These are phyloP conservation scores for Passiflora organensis DNA, from an alignment of 345 rosid species.

Conservation along the genomic window DNA sequence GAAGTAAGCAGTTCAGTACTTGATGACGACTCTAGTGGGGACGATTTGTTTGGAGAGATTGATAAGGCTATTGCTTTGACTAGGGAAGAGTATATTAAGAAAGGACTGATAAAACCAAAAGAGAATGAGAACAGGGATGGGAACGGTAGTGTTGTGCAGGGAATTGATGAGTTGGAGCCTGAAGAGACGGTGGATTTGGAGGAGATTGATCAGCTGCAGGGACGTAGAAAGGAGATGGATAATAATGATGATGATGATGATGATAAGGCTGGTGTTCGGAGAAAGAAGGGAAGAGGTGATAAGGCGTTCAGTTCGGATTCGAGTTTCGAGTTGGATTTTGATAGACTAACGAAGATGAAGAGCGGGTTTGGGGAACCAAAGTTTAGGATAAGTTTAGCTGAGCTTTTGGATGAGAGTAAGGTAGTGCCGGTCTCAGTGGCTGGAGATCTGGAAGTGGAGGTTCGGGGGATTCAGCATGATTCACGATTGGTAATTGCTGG, in stretches of 20 bases:
- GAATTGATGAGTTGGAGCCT: conserved; percentile 52
- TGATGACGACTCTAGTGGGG: conserved; percentile 39
- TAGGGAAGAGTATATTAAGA: conserved; percentile 65
- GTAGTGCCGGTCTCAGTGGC: conserved; percentile 83
- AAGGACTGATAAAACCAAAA: conserved; percentile 55
- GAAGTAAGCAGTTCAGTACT: conserved; percentile 27
- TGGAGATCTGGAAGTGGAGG: conserved; percentile 81
- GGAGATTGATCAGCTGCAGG: conserved; percentile 65
- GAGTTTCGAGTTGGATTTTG: conserved; percentile 71
- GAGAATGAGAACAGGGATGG: conserved; percentile 31
- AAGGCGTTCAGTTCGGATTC: conserved; percentile 34
- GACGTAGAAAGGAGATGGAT: conserved; percentile 35
- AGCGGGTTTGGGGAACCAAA: conserved; percentile 66
- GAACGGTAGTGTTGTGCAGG: conserved; percentile 28
- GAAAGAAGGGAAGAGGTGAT: conserved; percentile 17
- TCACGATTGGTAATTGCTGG: conserved; percentile 79
- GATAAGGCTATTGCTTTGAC: conserved; percentile 80
- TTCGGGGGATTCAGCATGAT: conserved; percentile 85
- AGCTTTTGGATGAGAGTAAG: conserved; percentile 86
- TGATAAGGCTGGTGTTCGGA: conserved; percentile 29
- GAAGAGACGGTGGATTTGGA: conserved; percentile 81
- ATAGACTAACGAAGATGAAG: conserved; percentile 51
- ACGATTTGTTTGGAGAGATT: conserved; percentile 75
- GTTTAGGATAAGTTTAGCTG: conserved; percentile 74
- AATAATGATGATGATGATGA: conserved; percentile 28